Percentiles rank a stretch among this genome's conserved stretches.
These are phyloP conservation scores for Zymoseptoria ardabiliae DNA, from an alignment of 2,329 filamentous ascomycete genomes.

Conservation along the genomic window DNA sequence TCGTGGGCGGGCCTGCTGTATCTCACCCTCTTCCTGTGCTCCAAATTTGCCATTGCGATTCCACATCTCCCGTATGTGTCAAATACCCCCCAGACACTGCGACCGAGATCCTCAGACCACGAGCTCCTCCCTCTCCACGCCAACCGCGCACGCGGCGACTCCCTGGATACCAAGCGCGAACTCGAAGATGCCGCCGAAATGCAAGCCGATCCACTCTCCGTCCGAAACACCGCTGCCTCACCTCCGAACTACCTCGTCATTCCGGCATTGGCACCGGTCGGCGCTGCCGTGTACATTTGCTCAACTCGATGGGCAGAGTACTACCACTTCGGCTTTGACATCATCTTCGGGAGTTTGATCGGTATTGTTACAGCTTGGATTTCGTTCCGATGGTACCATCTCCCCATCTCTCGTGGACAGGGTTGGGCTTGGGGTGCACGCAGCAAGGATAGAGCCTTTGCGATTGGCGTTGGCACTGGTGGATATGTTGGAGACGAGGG, in stretches of 20 bases:
- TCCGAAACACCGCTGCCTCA: conserved; percentile 64
- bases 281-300: conserved; percentile 29
- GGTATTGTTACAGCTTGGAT: conserved; percentile 65
- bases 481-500: conserved; percentile 44
- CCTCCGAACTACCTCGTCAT: conserved; percentile 65
- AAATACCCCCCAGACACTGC: conserved; percentile 29
- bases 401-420: conserved; percentile 68
- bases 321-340: conserved; percentile 87
- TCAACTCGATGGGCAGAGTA: conserved; percentile 81
- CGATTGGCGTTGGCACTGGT: conserved; percentile 57
- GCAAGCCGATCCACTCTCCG: conserved; percentile 31
- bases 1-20: conserved; percentile 77
- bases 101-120: conserved; percentile 9
- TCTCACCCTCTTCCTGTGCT: conserved; percentile 77
- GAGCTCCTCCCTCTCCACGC: conserved; percentile 24
- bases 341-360: conserved; percentile 75
- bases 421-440: conserved; percentile 88
- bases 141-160: conserved; percentile 11
- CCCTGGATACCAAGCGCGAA: conserved; percentile 10
- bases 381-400: conserved; percentile 77
- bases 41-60: conserved; percentile 68
- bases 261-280: conserved; percentile 14
- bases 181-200: conserved; percentile 8
- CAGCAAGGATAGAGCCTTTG: conserved; percentile 65
- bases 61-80: conserved; percentile 54